These are phyloP conservation scores for Pythium periplocum DNA, from an alignment of 352 stramenopile species.

Conservation along the genomic window DNA sequence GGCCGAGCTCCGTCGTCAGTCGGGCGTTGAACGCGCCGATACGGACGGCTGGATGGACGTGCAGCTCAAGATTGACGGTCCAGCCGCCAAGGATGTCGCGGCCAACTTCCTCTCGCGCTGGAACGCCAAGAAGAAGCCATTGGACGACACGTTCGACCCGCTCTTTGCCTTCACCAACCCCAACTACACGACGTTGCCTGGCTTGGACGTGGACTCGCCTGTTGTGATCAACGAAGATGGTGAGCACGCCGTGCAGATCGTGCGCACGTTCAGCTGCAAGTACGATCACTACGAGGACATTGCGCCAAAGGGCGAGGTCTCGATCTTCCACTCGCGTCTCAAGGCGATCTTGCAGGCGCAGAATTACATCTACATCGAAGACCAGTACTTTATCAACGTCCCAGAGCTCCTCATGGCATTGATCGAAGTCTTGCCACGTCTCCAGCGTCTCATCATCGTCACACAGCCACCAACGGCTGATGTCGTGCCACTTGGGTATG, in stretches of 20 bases:
- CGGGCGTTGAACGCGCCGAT: constrained; percentile 16
- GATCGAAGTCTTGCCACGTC: constrained; percentile 30
- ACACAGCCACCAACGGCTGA: constrained; percentile 19
- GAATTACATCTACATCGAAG: constrained; percentile 67
- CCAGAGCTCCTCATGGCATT: constrained; percentile 37
- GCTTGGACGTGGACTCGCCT: neutral
- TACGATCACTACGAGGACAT: constrained; percentile 48
- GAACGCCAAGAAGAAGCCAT: constrained; percentile 33
- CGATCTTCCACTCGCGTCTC: constrained; percentile 38
- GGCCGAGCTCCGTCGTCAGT: constrained; percentile 22
- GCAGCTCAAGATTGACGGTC: constrained; percentile 37
- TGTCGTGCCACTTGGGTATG: constrained; percentile 25
- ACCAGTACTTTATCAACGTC: constrained; percentile 60
- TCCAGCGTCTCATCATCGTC: constrained; percentile 50
- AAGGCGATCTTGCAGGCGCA: constrained; percentile 48
- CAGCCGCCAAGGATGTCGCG: constrained; percentile 34
- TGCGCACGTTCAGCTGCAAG: constrained; percentile 53
- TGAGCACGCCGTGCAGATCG: constrained; percentile 40
- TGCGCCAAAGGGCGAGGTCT: constrained; percentile 41
- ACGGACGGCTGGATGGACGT: constrained; percentile 48
- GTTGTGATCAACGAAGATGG: constrained; percentile 5
- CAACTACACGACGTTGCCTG: neutral
- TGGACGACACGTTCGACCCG: constrained; percentile 20
- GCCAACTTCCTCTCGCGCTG: constrained; percentile 50
- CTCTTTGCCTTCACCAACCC: constrained; percentile 40